These are phyloP conservation scores for Apiotrichum brassicae DNA, from an alignment of 1,284 basidiomycete species.

Conservation along the genomic window DNA sequence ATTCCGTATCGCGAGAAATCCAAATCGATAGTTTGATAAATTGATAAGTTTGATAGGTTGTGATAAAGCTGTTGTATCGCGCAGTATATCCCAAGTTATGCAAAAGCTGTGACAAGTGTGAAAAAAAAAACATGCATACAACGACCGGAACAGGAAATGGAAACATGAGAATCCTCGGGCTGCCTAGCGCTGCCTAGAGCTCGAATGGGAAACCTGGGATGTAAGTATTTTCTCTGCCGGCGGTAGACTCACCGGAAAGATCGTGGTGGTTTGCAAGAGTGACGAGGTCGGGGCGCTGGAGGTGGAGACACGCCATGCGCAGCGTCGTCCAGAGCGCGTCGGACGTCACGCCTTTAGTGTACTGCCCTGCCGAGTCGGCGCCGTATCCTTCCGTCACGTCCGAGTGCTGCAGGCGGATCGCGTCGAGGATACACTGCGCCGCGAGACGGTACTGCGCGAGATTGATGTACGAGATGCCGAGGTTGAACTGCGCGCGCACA, in stretches of 20 bases:
- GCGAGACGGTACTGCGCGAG: conserved; percentile 78
- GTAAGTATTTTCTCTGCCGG: too few relatives aligned
- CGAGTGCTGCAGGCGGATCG: conserved; percentile 74
- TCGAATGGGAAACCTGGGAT: background rate
- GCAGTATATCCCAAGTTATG: too few relatives aligned
- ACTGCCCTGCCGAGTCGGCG: conserved; percentile 42
- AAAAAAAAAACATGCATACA: background rate
- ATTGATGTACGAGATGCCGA: conserved; percentile 86
- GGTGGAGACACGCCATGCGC: conserved; percentile 66
- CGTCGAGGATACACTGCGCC: conserved; percentile 75
- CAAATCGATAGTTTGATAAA: too few relatives aligned
- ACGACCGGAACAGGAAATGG: background rate
- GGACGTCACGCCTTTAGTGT: conserved; percentile 61
- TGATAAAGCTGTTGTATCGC: too few relatives aligned
- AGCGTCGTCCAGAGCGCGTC: conserved; percentile 76
- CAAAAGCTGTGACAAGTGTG: too few relatives aligned
- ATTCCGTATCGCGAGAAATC: too few relatives aligned
- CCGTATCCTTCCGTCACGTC: conserved; percentile 57
- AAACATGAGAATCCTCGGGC: too few relatives aligned
- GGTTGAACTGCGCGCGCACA: conserved; percentile 85
- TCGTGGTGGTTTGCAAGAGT: conserved; percentile 15
- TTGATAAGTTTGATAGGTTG: too few relatives aligned
- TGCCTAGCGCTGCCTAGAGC: too few relatives aligned
- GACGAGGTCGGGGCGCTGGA: conserved; percentile 16
- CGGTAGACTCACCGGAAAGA: conserved; percentile 3